Conservation (phyloP, 2,329 filamentous ascomycete species). For the Penicillium sp. region DNA sequence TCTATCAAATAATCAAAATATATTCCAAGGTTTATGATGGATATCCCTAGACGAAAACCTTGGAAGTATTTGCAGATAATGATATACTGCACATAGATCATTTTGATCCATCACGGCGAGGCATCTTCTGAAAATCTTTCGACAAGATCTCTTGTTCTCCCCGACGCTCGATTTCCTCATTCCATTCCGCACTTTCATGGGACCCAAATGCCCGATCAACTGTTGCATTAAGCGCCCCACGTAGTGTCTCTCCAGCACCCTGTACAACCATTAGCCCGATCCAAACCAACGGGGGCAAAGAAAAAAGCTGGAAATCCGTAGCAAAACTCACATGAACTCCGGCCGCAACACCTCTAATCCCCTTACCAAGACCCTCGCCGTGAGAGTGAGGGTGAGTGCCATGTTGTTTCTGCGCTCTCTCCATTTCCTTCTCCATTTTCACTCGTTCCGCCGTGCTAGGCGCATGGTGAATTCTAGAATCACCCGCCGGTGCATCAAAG, state of each 20-base stretch:
- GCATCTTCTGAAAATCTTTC: slow-evolving; percentile 23
- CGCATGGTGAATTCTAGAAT: slow-evolving; percentile 17
- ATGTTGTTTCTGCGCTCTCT: not conserved
- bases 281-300: not conserved
- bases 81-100: not conserved
- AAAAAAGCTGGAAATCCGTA: too few relatives aligned
- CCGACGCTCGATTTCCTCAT: slow-evolving; percentile 36
- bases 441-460: slow-evolving; percentile 19
- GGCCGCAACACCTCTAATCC: slow-evolving; percentile 30
- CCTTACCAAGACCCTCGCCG: slow-evolving; percentile 20
- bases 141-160: slow-evolving; percentile 37
- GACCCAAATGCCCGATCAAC: slow-evolving; percentile 42
- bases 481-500: not conserved
- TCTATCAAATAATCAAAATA: not conserved
- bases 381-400: too few relatives aligned
- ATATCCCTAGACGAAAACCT: too few relatives aligned
- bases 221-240: slow-evolving; percentile 38
- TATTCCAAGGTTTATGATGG: not conserved
- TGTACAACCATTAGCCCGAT: slow-evolving; percentile 9
- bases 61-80: not conserved
- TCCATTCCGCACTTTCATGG: slow-evolving; percentile 35
- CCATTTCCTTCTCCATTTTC: slow-evolving; percentile 8
- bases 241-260: slow-evolving; percentile 44
- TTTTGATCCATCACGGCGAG: not conserved
- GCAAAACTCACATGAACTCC: slow-evolving; percentile 36